Evolutionary conservation across 164 flowering plant genomes (phyloP).

Genomic region (Chimonanthus praecox): DNA sequence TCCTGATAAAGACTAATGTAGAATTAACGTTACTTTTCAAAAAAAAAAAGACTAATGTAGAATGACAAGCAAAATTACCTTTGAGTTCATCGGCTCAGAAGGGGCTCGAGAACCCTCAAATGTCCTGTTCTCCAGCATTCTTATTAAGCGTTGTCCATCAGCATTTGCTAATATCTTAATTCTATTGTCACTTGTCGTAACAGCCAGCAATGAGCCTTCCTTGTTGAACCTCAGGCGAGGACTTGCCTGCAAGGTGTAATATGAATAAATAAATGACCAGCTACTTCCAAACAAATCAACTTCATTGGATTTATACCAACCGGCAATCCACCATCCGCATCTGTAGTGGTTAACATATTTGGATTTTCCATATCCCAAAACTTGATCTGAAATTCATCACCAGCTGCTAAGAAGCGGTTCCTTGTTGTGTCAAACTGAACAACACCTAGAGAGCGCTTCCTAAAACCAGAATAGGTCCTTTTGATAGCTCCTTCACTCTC

Average conservation of each 20-base stretch:
- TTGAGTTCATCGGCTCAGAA: conserved; percentile 16
- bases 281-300: neutral
- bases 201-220: conserved; percentile 30
- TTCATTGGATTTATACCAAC: conserved; percentile 9
- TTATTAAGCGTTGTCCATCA: conserved; percentile 24
- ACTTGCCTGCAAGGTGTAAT: conserved; percentile 18
- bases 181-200: conserved; percentile 28
- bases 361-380: conserved; percentile 35
- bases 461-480: conserved; percentile 27
- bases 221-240: conserved; percentile 32
- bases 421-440: conserved; percentile 23
- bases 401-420: conserved; percentile 26
- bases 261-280: neutral
- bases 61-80: conserved; percentile 1
- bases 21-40: neutral
- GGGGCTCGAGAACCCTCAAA: conserved; percentile 18
- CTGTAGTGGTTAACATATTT: conserved; percentile 19
- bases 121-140: conserved; percentile 17
- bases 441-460: conserved; percentile 25
- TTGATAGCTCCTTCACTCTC: conserved; percentile 22
- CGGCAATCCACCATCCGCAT: conserved; percentile 32
- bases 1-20: neutral
- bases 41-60: neutral
- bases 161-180: conserved; percentile 31
- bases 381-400: conserved; percentile 32